Evolutionary conservation across 139 green algal species (phyloP), one percentile per base, ranked within the genome.

Genomic region (Chlamydomonas schloesseri): DNA sequence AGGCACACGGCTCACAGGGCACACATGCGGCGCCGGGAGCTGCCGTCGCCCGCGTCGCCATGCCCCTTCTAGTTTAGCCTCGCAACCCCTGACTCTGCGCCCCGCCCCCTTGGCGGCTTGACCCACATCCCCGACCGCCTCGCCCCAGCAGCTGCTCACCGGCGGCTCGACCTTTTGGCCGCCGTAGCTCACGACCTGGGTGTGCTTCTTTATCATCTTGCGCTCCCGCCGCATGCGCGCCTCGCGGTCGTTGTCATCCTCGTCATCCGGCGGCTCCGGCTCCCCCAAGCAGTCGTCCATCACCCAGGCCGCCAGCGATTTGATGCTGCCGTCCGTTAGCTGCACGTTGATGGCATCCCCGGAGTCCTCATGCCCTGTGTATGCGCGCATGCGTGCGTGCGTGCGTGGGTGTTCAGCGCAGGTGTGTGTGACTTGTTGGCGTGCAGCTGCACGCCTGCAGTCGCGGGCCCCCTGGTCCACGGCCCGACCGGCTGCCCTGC

Each of bases 301-400:
- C 34, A 76, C 79, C 79, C 79, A 85, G 8, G 77, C 79, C 31
- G 31, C 60, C 60, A 67, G 60, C 3, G 21, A 11, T 11, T 11
- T n/a, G 23, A 67, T 31, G 17, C 2, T 31, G 46, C 79, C 73
- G 31, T 29, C 23, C 46, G 69, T 67, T 3, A 76, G 79, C 34
- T 67, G 47, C 47, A 85, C 79, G 31, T 76, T 85, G n/a, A 85
- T 68, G 47, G 62, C 31, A 24, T 85, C 67, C 31, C 70, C 70
- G 31, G 57, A 8, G 57, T 69, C 23, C n/a, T 85, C 65, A 28
- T 85, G 79, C 3, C 79, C 79, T 85, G 42, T 8, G 42, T 8
- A 50, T 2, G 37, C 10, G 37, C 18, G 47, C 3, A 26, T 3
- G 70, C 37, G 24, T 6, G 2, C 37, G 70, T 11, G 57, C 57